Percentiles rank a stretch among this genome's conserved stretches.
Conservation (phyloP, 306 rosid genomes). For the Spatholobus suberectus region DNA sequence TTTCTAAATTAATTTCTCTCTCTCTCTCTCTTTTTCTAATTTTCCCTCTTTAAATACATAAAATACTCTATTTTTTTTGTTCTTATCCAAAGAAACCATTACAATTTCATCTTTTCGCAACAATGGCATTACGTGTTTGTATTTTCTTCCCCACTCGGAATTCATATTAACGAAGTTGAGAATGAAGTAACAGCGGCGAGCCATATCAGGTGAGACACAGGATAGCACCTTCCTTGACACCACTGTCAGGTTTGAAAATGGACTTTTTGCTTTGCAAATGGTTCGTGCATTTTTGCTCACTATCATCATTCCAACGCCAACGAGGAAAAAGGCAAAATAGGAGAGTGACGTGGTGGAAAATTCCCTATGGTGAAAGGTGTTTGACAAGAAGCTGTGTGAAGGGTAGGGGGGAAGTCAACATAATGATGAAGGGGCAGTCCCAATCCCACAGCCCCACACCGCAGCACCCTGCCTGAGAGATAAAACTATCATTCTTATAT, state of each 20-base stretch:
- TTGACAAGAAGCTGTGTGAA: constrained; percentile 32
- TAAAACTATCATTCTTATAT: neutral
- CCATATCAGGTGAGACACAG: constrained; percentile 36
- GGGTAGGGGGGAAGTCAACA: constrained; percentile 44
- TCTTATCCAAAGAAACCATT: neutral
- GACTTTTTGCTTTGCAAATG: neutral
- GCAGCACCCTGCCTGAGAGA: neutral
- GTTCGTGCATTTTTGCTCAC: neutral
- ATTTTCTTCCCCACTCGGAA: neutral
- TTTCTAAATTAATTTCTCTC: no score
- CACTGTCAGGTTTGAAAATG: constrained; percentile 35
- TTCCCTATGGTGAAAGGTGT: constrained; percentile 36
- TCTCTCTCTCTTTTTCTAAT: no score
- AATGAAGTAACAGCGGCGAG: constrained; percentile 25
- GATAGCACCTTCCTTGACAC: constrained; percentile 11
- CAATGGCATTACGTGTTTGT: neutral
- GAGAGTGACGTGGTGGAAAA: constrained; percentile 36
- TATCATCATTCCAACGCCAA: constrained; percentile 4
- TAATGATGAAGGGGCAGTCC: constrained; percentile 46
- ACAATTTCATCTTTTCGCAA: neutral
- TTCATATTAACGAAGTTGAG: neutral
- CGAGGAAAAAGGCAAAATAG: constrained; percentile 1
- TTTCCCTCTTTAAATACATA: no score
- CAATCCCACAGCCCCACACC: constrained; percentile 29
- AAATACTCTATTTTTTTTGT: no score